These are phyloP conservation scores for Parsonsia alboflavescens DNA, from an alignment of 257 asterid genomes.

Conservation along the genomic window DNA sequence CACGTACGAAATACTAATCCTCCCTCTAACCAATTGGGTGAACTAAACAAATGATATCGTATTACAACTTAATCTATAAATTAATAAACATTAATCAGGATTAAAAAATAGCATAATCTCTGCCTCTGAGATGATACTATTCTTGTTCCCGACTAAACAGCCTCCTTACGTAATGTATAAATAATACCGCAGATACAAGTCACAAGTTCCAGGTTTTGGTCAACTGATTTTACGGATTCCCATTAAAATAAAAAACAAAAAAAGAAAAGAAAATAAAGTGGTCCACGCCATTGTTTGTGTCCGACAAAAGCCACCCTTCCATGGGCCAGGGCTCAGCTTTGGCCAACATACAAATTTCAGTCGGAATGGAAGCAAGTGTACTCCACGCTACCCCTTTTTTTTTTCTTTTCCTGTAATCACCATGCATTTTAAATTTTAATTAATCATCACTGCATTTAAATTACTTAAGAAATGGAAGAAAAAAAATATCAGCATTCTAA, in stretches of 20 bases:
- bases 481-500: too few species aligned
- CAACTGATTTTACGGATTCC: slow-evolving; percentile 6
- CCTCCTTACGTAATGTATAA: neutral
- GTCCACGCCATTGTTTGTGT: slow-evolving; percentile 1
- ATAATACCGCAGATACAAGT: neutral
- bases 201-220: slow-evolving; percentile 16
- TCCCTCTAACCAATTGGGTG: neutral
- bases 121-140: neutral
- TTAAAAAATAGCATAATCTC: neutral
- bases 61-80: neutral
- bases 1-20: neutral
- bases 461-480: too few species aligned
- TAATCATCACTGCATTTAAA: too few species aligned
- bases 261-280: neutral
- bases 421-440: too few species aligned
- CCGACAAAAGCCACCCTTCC: slow-evolving; percentile 7
- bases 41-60: neutral
- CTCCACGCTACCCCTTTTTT: neutral
- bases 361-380: neutral
- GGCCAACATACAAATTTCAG: neutral
- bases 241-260: neutral
- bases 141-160: neutral
- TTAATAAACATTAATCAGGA: neutral
- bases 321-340: slow-evolving; percentile 10
- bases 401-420: too few species aligned